Conservation (phyloP, 495 filamentous ascomycete species). For the Penicillium chermesinum region DNA sequence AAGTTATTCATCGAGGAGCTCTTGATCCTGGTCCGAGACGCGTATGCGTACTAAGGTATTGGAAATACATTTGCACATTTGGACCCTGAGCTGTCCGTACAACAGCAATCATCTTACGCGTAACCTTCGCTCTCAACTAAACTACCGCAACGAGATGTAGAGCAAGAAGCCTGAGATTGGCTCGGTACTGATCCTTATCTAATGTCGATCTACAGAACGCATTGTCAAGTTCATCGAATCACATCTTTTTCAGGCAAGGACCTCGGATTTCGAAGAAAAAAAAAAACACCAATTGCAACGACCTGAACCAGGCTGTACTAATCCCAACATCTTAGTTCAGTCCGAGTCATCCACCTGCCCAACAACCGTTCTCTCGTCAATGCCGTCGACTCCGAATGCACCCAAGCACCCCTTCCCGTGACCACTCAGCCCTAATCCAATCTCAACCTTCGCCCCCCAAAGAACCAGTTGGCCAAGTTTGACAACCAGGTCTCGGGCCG, state of each 20-base stretch:
- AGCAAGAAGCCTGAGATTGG: not conserved
- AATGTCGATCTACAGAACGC: not conserved
- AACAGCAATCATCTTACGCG: constrained; percentile 5
- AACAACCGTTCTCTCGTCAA: not conserved
- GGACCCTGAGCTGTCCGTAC: constrained; percentile 19
- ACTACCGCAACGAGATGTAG: not conserved
- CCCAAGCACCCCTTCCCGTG: not conserved
- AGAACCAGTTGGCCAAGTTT: constrained; percentile 8
- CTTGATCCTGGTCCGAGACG: constrained; percentile 1
- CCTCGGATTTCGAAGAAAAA: not conserved
- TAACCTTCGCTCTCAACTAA: not conserved
- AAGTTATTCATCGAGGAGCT: not conserved
- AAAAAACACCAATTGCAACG: too few relatives aligned
- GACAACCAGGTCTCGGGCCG: not conserved
- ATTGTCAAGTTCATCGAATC: not conserved
- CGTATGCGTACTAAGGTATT: constrained; percentile 1
- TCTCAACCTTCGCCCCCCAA: not conserved
- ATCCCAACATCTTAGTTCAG: too few relatives aligned
- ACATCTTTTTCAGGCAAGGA: not conserved
- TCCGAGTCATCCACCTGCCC: too few relatives aligned
- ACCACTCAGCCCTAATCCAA: not conserved
- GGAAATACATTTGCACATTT: constrained; percentile 5
- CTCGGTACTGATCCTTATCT: not conserved
- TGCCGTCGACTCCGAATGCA: not conserved
- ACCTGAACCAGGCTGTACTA: too few relatives aligned